Base-by-base conservation (phyloP, 768 basidiomycete genomes). In the Cystofilobasidium bisporidii region DNA sequence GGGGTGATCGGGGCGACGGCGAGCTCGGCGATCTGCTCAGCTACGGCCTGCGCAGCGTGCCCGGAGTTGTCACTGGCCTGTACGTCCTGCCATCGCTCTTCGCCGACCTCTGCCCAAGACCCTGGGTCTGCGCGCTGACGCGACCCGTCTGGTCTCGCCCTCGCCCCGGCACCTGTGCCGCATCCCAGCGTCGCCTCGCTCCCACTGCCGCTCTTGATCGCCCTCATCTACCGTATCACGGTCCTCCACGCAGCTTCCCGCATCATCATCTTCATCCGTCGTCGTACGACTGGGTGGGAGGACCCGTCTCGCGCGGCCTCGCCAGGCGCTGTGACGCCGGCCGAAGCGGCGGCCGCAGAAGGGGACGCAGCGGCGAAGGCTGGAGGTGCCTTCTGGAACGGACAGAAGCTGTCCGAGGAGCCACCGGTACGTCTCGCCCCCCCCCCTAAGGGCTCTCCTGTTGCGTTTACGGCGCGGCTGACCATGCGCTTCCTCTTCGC, bases 261-360 rank as follows among this genome's bases (percentile, higher is more conserved):
- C 40, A 87, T 92, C 66, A 79, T 92, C 41, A 89, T 89, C 32
- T 87, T 87, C 11, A 90, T 92, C 58, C 88, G 89, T 30, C 85
- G 83, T 11, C 74, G 40, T 72, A 41, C 85, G 83, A 20, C 74
- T 24, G 74, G 75, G 4, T 77, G 74, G 74, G 74, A 75, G 30
- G 74, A 75, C 41, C 55, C 60, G 12, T 38, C 28, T 12, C 36
- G 36, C 36, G 36, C 36, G 36, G 6, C 36, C 36, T 36, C 36
- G 36, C 36, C 36, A 5, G 36, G 36, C 6, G 36, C 36, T 12
- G 36, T 36, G 6, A 36, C n/a, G 32, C 53, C 24, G n/a, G 56
- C 1, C 18, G 15, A 26, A 24, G 48, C 38, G 36, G 83, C 82
- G 70, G 90, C 87, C 86, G 87, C 87, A 69, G 81, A 80, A 1